phyloP scores from a whole-genome alignment of 192 early-diverging fungal genomes.

The Neocallimastix lanati region DNA sequence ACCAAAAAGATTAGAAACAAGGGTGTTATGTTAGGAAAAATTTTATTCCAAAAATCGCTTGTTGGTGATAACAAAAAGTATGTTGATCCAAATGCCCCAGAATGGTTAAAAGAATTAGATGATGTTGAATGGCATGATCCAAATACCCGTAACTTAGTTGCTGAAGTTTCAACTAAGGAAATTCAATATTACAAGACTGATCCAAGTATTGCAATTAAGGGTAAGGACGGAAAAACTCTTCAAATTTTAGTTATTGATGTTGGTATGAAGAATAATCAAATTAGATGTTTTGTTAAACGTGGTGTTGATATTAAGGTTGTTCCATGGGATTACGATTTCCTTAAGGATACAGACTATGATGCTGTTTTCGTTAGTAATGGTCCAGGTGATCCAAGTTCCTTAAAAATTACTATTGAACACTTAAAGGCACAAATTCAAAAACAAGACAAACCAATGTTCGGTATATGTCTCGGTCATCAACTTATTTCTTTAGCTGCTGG shows the following conservation, averaged over 20 bases:
- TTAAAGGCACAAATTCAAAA: constrained; percentile 44
- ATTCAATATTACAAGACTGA: constrained; percentile 61
- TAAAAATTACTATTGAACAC: constrained; percentile 56
- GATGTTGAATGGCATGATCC: constrained; percentile 86
- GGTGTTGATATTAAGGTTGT: constrained; percentile 87
- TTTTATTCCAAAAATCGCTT: constrained; percentile 61
- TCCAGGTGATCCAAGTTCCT: constrained; percentile 85
- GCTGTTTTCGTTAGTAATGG: constrained; percentile 84
- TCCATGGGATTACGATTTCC: constrained; percentile 93
- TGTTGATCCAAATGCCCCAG: constrained; percentile 27
- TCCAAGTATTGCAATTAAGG: constrained; percentile 12
- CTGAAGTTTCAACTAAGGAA: constrained; percentile 77
- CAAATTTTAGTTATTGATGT: constrained; percentile 88
- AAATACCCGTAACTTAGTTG: constrained; percentile 81
- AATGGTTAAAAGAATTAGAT: constrained; percentile 8
- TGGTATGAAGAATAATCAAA: constrained; percentile 98
- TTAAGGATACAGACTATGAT: constrained; percentile 55
- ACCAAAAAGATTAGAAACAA: constrained; percentile 90
- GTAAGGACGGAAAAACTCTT: constrained; percentile 45
- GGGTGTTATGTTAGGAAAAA: constrained; percentile 79
- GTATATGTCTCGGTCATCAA: constrained; percentile 99
- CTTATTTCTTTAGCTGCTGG: constrained; percentile 83
- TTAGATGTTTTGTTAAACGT: constrained; percentile 89
- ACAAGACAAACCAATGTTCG: constrained; percentile 81
- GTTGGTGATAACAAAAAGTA: constrained; percentile 10